Base-by-base conservation (phyloP, 1,284 basidiomycete species). In the Austroboletus novae-zelandiae region DNA sequence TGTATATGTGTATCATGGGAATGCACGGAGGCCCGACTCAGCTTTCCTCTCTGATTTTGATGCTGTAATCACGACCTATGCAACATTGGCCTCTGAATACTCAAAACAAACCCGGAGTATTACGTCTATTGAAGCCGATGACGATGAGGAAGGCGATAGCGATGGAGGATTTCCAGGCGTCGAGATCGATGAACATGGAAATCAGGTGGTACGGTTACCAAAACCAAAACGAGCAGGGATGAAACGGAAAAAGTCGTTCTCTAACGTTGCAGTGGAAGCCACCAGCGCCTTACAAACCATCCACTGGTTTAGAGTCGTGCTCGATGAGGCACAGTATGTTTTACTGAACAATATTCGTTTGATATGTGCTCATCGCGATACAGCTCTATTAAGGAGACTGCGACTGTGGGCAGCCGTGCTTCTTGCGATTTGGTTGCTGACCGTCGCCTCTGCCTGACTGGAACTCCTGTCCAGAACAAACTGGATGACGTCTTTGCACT, bases 391-490 rank as follows among this genome's bases (percentile, higher is more conserved):
- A 99, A 99, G 71, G 96, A 98, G 70, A 87, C 91, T 2, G 80
- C 83, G 29, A 99, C 97, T 0, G 92, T 98, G 48, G 95, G 90
- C 46, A 94, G 94, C 59, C 86, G 91, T 54, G 96, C 97, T 4
- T 94, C 89, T 10, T 99, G 97, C 71, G 94, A 97, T 65, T 80
- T 99, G 41, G 82, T 91, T 66, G 94, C 96, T 3, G 91, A 98
- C 64, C 86, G 97, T 47, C 85, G 97, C 18, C 76, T 98, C 40
- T 97, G 93, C 64, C 77, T 99, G 36, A 98, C 96, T 9, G 97
- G 97, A 54, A 99, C 97, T 8, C 97, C 97, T 0, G 93, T 99
- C 40, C 97, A 99, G 74, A 99, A 99, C 78, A 95, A 95, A 67
- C 82, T 99, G 51, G 96, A 99, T 71, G 97, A 99, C 65, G 88